These are phyloP conservation scores for Populus euphratica DNA, from an alignment of 345 rosid genomes.

Conservation along the genomic window DNA sequence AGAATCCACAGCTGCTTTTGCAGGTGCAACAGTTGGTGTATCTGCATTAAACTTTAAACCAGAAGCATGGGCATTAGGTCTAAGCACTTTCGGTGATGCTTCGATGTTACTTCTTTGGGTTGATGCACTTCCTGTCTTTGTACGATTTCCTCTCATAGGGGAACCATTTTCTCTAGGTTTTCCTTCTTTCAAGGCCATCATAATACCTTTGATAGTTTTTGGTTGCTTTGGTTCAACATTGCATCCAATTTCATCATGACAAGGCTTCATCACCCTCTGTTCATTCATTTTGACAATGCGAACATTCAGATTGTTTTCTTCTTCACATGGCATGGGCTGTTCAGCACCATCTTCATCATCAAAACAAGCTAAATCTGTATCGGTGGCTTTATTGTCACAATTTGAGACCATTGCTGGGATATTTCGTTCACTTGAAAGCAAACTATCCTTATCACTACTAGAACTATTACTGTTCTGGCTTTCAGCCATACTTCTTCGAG, in stretches of 20 bases:
- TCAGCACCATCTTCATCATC: conserved; percentile 61
- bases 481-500: conserved; percentile 70
- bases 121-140: conserved; percentile 42
- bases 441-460: conserved; percentile 70
- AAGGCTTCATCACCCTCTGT: conserved; percentile 41
- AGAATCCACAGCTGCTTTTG: conserved; percentile 52
- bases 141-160: conserved; percentile 66
- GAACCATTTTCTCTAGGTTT: conserved; percentile 81
- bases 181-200: conserved; percentile 94
- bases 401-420: conserved; percentile 31
- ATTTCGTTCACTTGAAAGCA: conserved; percentile 53
- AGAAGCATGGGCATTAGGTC: conserved; percentile 46
- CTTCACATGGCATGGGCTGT: conserved; percentile 44
- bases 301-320: conserved; percentile 33
- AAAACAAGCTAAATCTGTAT: conserved; percentile 49
- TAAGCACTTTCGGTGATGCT: conserved; percentile 62
- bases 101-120: conserved; percentile 53
- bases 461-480: conserved; percentile 91
- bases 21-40: conserved; percentile 32
- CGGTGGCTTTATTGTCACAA: conserved; percentile 45
- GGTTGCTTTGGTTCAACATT: conserved; percentile 67
- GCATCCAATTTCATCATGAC: conserved; percentile 41
- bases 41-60: conserved; percentile 50
- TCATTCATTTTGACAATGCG: conserved; percentile 46
- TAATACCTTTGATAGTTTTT: conserved; percentile 71